Conservation (phyloP, 202 grass and related monocot genomes). For the Musa balbisiana region DNA sequence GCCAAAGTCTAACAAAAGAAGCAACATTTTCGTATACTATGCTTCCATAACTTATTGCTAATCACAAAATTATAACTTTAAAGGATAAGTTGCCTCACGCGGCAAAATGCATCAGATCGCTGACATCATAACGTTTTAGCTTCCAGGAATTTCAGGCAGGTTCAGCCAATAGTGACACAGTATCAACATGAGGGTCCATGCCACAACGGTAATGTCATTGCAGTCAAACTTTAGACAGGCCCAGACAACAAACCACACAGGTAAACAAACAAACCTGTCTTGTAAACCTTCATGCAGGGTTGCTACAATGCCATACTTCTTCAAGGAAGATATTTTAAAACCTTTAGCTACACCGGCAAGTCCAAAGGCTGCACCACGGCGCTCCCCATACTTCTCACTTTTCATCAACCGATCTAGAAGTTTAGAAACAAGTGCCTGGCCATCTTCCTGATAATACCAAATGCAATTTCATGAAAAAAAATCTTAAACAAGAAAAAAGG, state of each 20-base stretch:
- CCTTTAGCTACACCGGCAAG: slow-evolving; percentile 97
- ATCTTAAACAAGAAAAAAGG: slow-evolving; percentile 26
- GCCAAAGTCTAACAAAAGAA: no score
- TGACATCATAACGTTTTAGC: no score
- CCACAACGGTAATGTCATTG: not conserved
- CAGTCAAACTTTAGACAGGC: not conserved
- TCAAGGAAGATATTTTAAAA: slow-evolving; percentile 82
- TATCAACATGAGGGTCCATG: no score
- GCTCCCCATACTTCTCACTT: slow-evolving; percentile 91
- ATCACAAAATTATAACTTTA: no score
- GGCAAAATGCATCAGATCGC: no score
- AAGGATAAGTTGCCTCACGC: no score
- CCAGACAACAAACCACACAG: not conserved
- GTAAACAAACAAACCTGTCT: slow-evolving; percentile 50
- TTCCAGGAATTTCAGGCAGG: no score
- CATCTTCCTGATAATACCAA: slow-evolving; percentile 62
- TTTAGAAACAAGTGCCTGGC: slow-evolving; percentile 65
- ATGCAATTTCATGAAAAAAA: slow-evolving; percentile 11
- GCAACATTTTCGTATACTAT: no score
- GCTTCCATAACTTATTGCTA: no score
- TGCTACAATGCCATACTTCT: slow-evolving; percentile 80
- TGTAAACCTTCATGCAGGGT: slow-evolving; percentile 55
- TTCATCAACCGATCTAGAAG: slow-evolving; percentile 83
- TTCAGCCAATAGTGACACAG: no score
- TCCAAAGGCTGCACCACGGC: slow-evolving; percentile 93